Evolutionary conservation across 2,329 filamentous ascomycete species (phyloP).

Genomic region (Xylariaceae sp.): DNA sequence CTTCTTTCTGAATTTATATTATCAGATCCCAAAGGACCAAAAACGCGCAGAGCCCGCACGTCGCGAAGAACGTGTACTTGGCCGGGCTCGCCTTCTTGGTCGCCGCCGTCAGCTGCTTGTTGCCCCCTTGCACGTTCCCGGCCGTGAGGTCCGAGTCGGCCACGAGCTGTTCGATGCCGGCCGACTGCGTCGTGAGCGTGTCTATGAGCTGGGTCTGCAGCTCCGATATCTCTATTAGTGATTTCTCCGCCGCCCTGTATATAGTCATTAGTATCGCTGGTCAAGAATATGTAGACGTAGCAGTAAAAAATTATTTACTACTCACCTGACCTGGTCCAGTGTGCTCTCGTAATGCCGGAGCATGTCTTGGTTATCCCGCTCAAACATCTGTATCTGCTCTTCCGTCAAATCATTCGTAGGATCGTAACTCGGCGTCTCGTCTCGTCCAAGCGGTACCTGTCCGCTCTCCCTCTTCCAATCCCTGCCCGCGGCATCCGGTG

Average conservation of each 20-base stretch:
- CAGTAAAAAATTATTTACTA: constrained; percentile 57
- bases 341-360: constrained; percentile 89
- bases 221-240: constrained; percentile 85
- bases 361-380: constrained; percentile 88
- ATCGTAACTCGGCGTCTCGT: constrained; percentile 22
- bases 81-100: constrained; percentile 66
- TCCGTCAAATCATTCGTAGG: constrained; percentile 56
- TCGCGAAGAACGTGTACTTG: constrained; percentile 75
- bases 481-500: too few relatives aligned
- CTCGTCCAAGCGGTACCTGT: constrained; percentile 21
- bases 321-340: constrained; percentile 89
- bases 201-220: constrained; percentile 83
- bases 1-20: constrained; percentile 32
- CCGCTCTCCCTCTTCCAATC: constrained; percentile 17
- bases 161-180: constrained; percentile 84
- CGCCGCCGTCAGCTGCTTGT: constrained; percentile 85
- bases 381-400: constrained; percentile 90
- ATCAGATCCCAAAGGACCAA: constrained; percentile 75
- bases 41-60: constrained; percentile 67
- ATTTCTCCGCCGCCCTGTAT: constrained; percentile 76
- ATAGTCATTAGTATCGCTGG: constrained; percentile 3
- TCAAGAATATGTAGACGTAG: neutral
- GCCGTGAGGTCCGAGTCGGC: constrained; percentile 74
- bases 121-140: constrained; percentile 83
- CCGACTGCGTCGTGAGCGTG: constrained; percentile 79